These are phyloP conservation scores for Cyamopsis tetragonoloba DNA, from an alignment of 306 rosid genomes.

Conservation along the genomic window DNA sequence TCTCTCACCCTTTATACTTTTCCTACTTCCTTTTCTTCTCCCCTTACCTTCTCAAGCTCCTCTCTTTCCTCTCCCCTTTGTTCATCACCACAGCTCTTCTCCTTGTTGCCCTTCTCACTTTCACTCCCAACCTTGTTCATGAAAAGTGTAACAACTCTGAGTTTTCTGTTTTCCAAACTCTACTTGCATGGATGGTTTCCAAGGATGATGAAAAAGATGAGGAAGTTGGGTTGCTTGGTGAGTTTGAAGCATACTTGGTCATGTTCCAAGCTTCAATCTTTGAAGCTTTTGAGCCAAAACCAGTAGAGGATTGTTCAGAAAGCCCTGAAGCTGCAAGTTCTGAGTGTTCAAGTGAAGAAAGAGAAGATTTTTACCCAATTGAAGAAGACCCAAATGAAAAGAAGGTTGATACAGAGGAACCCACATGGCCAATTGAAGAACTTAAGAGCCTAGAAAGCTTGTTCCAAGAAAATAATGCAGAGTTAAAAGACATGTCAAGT, in stretches of 20 bases:
- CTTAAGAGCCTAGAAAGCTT: constrained; percentile 36
- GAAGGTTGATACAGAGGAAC: not conserved
- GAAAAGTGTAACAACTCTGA: constrained; percentile 25
- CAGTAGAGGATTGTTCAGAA: constrained; percentile 36
- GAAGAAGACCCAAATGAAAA: constrained; percentile 21
- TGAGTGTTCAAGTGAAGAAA: constrained; percentile 21
- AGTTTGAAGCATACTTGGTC: constrained; percentile 71
- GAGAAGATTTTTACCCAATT: constrained; percentile 2
- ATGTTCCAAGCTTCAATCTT: constrained; percentile 71
- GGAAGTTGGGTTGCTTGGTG: constrained; percentile 43
- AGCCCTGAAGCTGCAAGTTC: constrained; percentile 25
- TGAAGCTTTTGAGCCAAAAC: constrained; percentile 46
- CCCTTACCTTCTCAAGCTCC: constrained; percentile 65
- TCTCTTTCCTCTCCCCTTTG: constrained; percentile 87
- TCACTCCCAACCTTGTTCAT: constrained; percentile 47
- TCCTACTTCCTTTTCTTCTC: constrained; percentile 84
- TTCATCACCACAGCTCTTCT: constrained; percentile 69
- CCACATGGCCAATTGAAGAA: constrained; percentile 11
- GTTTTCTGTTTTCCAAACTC: constrained; percentile 31
- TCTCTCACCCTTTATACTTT: constrained; percentile 86
- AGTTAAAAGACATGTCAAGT: constrained; percentile 20
- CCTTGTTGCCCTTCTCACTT: constrained; percentile 53
- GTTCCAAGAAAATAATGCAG: constrained; percentile 43
- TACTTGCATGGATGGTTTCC: constrained; percentile 29
- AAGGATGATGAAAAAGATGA: constrained; percentile 32